These are phyloP conservation scores for Paraconiothyrium sp. DNA, from an alignment of 2,329 filamentous ascomycete genomes.

Conservation along the genomic window DNA sequence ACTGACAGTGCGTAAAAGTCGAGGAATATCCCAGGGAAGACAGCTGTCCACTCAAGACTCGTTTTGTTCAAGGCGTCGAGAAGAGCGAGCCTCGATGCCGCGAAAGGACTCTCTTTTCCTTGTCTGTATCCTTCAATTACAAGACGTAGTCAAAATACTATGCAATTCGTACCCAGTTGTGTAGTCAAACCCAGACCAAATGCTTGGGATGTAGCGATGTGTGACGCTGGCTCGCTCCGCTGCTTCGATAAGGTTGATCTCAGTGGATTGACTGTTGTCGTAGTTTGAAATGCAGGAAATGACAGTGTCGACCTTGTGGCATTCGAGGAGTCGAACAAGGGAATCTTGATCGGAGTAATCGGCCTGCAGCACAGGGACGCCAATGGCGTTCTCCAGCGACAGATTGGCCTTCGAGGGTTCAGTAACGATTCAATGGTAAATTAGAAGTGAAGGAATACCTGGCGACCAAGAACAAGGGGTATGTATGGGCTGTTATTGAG, in stretches of 20 bases:
- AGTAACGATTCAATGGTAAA: not conserved
- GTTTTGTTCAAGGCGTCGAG: slow-evolving; percentile 24
- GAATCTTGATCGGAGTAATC: slow-evolving; percentile 45
- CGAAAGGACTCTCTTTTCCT: slow-evolving; percentile 11
- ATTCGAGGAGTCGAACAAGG: slow-evolving; percentile 39
- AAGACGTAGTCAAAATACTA: not conserved
- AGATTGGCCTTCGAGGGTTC: slow-evolving; percentile 14
- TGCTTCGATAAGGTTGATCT: slow-evolving; percentile 57
- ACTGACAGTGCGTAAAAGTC: slow-evolving; percentile 36
- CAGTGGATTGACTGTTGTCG: slow-evolving; percentile 35
- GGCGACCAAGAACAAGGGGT: slow-evolving; percentile 54
- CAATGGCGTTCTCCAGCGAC: slow-evolving; percentile 20
- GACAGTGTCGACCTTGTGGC: slow-evolving; percentile 55
- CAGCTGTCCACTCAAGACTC: slow-evolving; percentile 32
- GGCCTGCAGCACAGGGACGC: slow-evolving; percentile 31
- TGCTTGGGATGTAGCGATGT: slow-evolving; percentile 54
- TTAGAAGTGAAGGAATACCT: slow-evolving; percentile 35
- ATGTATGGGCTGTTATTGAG: slow-evolving; percentile 48
- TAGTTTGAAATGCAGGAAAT: slow-evolving; percentile 48
- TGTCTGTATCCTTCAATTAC: not conserved
- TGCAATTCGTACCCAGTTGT: slow-evolving; percentile 13
- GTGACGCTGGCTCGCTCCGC: slow-evolving; percentile 52
- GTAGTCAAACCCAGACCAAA: slow-evolving; percentile 46
- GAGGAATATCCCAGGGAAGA: slow-evolving; percentile 37
- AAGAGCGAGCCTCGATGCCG: slow-evolving; percentile 6